Evolutionary conservation across 768 basidiomycete species (phyloP), one percentile per base, ranked within the genome.

Genomic region (Fomitopsis pulvina): DNA sequence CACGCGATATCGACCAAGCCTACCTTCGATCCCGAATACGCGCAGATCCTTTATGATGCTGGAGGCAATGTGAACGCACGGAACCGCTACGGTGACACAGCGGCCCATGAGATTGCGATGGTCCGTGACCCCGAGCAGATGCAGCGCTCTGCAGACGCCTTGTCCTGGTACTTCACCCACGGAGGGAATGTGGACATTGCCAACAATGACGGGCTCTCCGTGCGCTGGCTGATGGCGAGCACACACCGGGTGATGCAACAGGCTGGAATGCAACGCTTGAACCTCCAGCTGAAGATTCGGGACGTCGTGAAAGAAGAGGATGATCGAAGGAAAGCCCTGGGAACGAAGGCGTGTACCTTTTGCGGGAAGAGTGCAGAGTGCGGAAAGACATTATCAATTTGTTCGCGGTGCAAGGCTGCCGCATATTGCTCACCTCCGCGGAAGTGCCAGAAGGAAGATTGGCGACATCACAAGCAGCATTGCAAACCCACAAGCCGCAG

Each of bases 1-100:
- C 71, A 73, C 56, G 60, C 65, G 6, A 66, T 75, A 39, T 71
- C 70, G 5, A 73, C 70, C 12, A 70, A 72, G 52, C 71, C 73
- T 1, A 51, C 60, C 3, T 61, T 70, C 44, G 74, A 74, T 48
- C 57, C 68, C 16, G 71, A 72, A 50, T 71, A 68, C 51, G 72
- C 72, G 2, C 63, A 73, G 50, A 60, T 76, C 24, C 55, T 77
- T 8, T 66, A 65, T 52, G 67, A 70, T 45, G 73, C 68, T 0
- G 73, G 71, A 3, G 73, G 62, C 11, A 69, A 73, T 43, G 64
- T 76, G 34, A 75, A 70, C 51, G 47, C 58, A 21, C 59, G 69
- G n/a, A 72, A 74, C 52, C 60, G 72, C 21, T 72, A 71, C 51
- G 71, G 74, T 1, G 64, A 55, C 27, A 71, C 63, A 1, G 66